These are phyloP conservation scores for Mycena venus DNA, from an alignment of 768 basidiomycete genomes.

Conservation along the genomic window DNA sequence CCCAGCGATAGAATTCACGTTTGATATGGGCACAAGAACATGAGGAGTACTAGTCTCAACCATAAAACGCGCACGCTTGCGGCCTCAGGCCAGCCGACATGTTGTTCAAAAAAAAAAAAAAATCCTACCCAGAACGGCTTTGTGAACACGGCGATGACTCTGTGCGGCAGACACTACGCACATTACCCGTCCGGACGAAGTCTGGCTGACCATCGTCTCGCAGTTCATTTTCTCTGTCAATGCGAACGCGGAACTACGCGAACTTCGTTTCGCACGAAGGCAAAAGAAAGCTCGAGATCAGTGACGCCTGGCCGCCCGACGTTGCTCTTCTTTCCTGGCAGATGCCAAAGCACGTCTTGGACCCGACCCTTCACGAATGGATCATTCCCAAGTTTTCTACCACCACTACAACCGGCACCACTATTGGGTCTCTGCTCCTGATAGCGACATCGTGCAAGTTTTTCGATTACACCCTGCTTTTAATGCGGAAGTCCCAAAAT, in stretches of 20 bases:
- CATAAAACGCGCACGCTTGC: too few species aligned
- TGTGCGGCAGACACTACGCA: slow-evolving; percentile 13
- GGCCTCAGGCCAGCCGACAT: not conserved
- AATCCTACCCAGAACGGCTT: not conserved
- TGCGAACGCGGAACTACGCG: too few species aligned
- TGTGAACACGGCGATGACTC: not conserved
- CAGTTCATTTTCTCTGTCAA: too few species aligned
- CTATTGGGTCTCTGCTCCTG: slow-evolving; percentile 52
- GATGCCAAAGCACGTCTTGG: slow-evolving; percentile 45
- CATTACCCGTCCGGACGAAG: slow-evolving; percentile 62
- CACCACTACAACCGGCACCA: slow-evolving; percentile 54
- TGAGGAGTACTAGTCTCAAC: too few species aligned
- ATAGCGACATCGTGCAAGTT: too few species aligned
- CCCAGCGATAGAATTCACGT: too few species aligned
- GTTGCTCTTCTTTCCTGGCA: slow-evolving; percentile 37
- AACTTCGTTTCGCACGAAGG: slow-evolving; percentile 45
- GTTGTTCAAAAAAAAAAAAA: too few species aligned
- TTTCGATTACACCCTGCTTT: too few species aligned
- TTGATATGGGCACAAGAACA: too few species aligned
- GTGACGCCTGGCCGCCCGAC: not conserved
- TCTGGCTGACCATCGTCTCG: slow-evolving; percentile 58
- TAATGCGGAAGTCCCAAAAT: too few species aligned
- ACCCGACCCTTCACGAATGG: slow-evolving; percentile 52
- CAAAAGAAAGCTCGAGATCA: slow-evolving; percentile 33
- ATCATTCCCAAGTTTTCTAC: slow-evolving; percentile 60